These are phyloP conservation scores for Neurospora sp. DNA, from an alignment of 495 filamentous ascomycete species.

Conservation along the genomic window DNA sequence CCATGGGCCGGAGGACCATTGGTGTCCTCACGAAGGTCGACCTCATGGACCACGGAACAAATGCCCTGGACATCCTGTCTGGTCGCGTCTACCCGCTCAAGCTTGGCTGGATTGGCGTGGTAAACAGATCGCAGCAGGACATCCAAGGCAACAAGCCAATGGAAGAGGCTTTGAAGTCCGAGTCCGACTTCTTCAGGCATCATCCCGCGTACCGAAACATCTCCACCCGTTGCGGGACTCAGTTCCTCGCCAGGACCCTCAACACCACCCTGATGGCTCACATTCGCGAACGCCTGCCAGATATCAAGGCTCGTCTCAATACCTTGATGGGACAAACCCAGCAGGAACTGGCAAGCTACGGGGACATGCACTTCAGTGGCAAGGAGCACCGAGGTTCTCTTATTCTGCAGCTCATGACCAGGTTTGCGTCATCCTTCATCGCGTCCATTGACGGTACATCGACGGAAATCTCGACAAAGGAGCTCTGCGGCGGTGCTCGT, in stretches of 20 bases:
- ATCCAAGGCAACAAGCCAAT: constrained; percentile 92
- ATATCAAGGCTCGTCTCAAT: constrained; percentile 96
- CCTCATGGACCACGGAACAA: constrained; percentile 98
- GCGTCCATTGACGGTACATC: constrained; percentile 98
- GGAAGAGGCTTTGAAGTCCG: constrained; percentile 77
- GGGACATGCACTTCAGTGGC: constrained; percentile 94
- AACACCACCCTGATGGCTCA: constrained; percentile 93
- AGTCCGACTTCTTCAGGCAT: constrained; percentile 91
- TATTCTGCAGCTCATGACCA: constrained; percentile 95
- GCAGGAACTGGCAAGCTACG: constrained; percentile 96
- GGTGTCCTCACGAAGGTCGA: constrained; percentile 96
- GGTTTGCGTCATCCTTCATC: constrained; percentile 96
- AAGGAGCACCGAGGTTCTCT: constrained; percentile 93
- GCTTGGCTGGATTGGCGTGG: constrained; percentile 94
- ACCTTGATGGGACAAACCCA: constrained; percentile 99
- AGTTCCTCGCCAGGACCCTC: constrained; percentile 88
- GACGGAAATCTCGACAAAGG: constrained; percentile 96
- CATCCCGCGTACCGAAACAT: constrained; percentile 97
- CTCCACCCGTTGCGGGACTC: constrained; percentile 85
- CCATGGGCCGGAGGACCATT: constrained; percentile 88
- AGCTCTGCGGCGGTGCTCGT: constrained; percentile 89
- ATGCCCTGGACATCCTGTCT: constrained; percentile 92
- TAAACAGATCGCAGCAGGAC: constrained; percentile 97
- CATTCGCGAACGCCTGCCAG: constrained; percentile 88
- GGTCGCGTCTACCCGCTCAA: constrained; percentile 95